Percentiles rank a stretch among this genome's conserved stretches.
Conservation (phyloP, 2,329 filamentous ascomycete genomes). For the Hypoxylon sp. region DNA sequence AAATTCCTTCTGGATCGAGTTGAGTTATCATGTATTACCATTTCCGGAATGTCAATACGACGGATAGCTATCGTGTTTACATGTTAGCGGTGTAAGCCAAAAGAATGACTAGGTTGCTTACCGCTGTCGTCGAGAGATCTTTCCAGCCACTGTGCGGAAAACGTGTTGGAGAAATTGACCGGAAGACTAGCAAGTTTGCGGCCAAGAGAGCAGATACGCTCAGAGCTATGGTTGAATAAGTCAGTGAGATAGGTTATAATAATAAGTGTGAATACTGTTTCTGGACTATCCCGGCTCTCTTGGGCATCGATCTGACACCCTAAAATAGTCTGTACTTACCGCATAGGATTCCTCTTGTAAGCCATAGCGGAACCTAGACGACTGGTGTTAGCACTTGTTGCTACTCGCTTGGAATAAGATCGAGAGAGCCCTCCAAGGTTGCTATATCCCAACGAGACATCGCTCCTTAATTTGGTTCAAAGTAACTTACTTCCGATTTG, state of each 20-base stretch:
- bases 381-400: conserved; percentile 11
- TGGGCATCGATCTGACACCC: not conserved
- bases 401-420: not conserved
- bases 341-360: conserved; percentile 50
- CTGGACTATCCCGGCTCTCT: not conserved
- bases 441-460: not conserved
- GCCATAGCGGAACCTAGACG: conserved; percentile 39
- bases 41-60: conserved; percentile 74
- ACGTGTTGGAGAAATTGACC: conserved; percentile 73
- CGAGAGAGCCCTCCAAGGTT: not conserved
- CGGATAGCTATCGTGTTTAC: conserved; percentile 30
- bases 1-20: not conserved
- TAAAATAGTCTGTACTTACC: conserved; percentile 11
- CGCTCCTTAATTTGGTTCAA: not conserved
- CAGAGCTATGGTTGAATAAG: conserved; percentile 48
- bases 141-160: conserved; percentile 82
- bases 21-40: conserved; percentile 34
- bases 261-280: not conserved
- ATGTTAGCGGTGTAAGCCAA: conserved; percentile 5
- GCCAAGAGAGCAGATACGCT: conserved; percentile 55
- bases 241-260: not conserved
- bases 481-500: conserved; percentile 68
- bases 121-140: conserved; percentile 80
- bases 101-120: conserved; percentile 62
- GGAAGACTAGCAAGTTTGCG: conserved; percentile 54